Evolutionary conservation across 805 yeast genomes (phyloP).

Genomic region (Starmerella vitae): DNA sequence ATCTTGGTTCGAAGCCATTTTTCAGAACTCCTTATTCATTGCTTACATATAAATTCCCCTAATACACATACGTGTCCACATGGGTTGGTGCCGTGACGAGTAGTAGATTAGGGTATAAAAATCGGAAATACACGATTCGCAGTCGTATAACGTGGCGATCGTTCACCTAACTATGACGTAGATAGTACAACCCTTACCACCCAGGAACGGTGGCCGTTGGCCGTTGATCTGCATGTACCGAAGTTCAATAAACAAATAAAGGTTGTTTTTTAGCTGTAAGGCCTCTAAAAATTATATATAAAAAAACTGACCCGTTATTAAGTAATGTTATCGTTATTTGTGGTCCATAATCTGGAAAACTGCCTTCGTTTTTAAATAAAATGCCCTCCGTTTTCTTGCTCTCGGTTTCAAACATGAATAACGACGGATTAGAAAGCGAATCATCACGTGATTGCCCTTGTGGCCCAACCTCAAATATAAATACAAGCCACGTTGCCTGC

Average conservation of each 20-base stretch:
- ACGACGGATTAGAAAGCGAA: not conserved
- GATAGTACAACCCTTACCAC: slow-evolving; percentile 1
- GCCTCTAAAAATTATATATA: too few species aligned
- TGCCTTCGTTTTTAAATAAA: too few species aligned
- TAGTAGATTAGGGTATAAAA: not conserved
- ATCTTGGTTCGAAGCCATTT: too few species aligned
- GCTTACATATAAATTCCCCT: too few species aligned
- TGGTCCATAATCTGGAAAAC: too few species aligned
- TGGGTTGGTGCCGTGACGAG: not conserved
- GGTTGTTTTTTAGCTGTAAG: too few species aligned
- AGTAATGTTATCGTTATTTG: too few species aligned
- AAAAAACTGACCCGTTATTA: too few species aligned
- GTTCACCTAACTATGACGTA: slow-evolving; percentile 5
- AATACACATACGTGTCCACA: not conserved
- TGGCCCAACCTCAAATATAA: not conserved
- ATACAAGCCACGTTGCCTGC: not conserved
- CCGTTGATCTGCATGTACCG: not conserved
- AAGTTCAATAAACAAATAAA: too few species aligned
- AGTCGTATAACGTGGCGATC: not conserved
- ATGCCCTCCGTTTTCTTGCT: too few species aligned
- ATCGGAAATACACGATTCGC: not conserved
- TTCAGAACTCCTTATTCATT: too few species aligned
- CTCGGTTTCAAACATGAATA: too few species aligned
- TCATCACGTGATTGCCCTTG: not conserved
- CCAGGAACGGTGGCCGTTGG: not conserved